A percentile compares a stretch with the other conserved stretches of the same genome.
Conservation (phyloP, 1,139 yeast species). For the Yarrowia galli region DNA sequence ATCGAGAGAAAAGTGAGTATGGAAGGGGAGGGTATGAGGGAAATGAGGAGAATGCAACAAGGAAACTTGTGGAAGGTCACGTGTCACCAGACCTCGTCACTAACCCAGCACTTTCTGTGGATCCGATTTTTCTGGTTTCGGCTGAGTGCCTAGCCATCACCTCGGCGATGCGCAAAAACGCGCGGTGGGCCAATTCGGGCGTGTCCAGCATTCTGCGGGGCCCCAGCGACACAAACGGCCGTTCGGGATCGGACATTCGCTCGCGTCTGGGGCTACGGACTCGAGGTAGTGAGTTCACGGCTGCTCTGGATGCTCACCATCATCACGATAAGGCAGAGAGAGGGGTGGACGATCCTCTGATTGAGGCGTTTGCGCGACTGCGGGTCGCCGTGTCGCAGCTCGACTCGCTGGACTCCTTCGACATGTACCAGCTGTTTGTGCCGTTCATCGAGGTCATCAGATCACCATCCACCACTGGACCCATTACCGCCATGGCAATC, state of each 20-base stretch:
- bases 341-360: slow-evolving; percentile 62
- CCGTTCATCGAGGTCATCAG: slow-evolving; percentile 90
- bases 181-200: slow-evolving; percentile 83
- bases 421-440: slow-evolving; percentile 75
- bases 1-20: slow-evolving; percentile 28
- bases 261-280: slow-evolving; percentile 32
- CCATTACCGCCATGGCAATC: slow-evolving; percentile 82
- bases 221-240: slow-evolving; percentile 20
- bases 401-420: slow-evolving; percentile 59
- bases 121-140: slow-evolving; percentile 82
- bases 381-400: slow-evolving; percentile 68
- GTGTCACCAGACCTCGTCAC: not conserved
- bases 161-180: slow-evolving; percentile 88
- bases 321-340: slow-evolving; percentile 43
- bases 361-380: slow-evolving; percentile 82
- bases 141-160: slow-evolving; percentile 88
- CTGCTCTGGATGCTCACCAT: slow-evolving; percentile 49
- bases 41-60: too few species aligned
- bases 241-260: slow-evolving; percentile 28
- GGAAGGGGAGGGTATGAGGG: not conserved
- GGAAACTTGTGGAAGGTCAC: too few species aligned
- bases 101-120: slow-evolving; percentile 56
- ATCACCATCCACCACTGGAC: slow-evolving; percentile 84
- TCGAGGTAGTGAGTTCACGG: slow-evolving; percentile 2
- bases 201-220: slow-evolving; percentile 83